A percentile compares a stretch with the other conserved stretches of the same genome.
Conservation (phyloP, 2,329 filamentous ascomycete genomes). For the Exophiala phaeomuriformis region DNA sequence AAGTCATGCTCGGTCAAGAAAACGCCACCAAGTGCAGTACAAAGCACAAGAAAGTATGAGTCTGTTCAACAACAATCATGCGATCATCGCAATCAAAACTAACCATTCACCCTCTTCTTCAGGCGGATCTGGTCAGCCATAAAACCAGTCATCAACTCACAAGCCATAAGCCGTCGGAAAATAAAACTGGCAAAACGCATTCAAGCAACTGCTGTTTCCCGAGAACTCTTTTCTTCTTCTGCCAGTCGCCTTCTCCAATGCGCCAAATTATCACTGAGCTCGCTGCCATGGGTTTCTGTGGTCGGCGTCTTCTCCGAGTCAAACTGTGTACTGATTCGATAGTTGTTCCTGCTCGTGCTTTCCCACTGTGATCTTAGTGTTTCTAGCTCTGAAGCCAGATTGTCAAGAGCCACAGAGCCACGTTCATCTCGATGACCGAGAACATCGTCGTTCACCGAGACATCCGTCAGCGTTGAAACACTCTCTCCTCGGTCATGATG, state of each 20-base stretch:
- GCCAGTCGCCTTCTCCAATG: slow-evolving; percentile 77
- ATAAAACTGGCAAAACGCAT: too few relatives aligned
- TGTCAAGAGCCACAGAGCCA: slow-evolving; percentile 71
- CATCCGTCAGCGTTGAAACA: slow-evolving; percentile 36
- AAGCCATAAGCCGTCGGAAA: too few relatives aligned
- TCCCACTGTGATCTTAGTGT: slow-evolving; percentile 89
- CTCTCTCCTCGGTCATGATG: slow-evolving; percentile 26
- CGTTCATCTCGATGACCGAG: slow-evolving; percentile 44
- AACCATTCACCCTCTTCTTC: too few relatives aligned
- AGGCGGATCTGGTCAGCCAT: too few relatives aligned
- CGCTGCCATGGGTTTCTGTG: slow-evolving; percentile 36
- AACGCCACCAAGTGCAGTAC: too few relatives aligned
- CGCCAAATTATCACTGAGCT: slow-evolving; percentile 63
- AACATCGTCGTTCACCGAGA: slow-evolving; percentile 34
- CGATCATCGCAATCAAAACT: too few relatives aligned
- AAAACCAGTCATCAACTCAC: too few relatives aligned
- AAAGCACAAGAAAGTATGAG: too few relatives aligned
- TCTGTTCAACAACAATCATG: too few relatives aligned
- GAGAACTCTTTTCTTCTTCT: slow-evolving; percentile 39
- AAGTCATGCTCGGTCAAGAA: too few relatives aligned
- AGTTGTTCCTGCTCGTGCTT: slow-evolving; percentile 88
- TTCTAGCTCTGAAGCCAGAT: slow-evolving; percentile 84
- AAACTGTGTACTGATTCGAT: slow-evolving; percentile 80
- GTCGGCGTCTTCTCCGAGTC: slow-evolving; percentile 64
- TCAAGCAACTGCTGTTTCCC: slow-evolving; percentile 13